These are phyloP conservation scores for Aspergillus nomiae DNA, from an alignment of 2,329 filamentous ascomycete species.

Conservation along the genomic window DNA sequence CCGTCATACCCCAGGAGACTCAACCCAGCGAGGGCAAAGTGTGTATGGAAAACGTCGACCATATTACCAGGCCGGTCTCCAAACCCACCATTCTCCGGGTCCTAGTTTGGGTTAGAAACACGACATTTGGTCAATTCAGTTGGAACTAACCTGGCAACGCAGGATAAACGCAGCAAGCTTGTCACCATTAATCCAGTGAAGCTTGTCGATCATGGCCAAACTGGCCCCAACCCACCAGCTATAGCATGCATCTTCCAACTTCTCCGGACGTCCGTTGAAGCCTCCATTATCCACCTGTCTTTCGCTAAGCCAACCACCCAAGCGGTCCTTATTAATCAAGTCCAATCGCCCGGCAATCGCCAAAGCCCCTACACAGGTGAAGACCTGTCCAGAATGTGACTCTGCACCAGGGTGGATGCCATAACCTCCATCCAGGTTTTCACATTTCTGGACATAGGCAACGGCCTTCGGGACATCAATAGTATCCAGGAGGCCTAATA, in stretches of 20 bases:
- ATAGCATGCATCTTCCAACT: constrained; percentile 95
- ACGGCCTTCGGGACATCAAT: constrained; percentile 82
- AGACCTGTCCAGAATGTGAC: constrained; percentile 93
- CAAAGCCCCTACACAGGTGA: constrained; percentile 87
- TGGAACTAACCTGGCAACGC: constrained; percentile 66
- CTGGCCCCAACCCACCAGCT: constrained; percentile 98
- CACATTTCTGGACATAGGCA: constrained; percentile 75
- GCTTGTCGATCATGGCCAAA: constrained; percentile 80
- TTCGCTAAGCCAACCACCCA: constrained; percentile 91
- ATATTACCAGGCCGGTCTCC: constrained; percentile 89
- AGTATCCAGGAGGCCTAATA: constrained; percentile 71
- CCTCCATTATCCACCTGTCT: constrained; percentile 85
- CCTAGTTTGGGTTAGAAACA: constrained; percentile 46
- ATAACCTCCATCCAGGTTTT: constrained; percentile 94
- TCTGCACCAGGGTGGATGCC: constrained; percentile 88
- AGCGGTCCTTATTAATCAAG: constrained; percentile 75
- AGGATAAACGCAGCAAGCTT: constrained; percentile 82
- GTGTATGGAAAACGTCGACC: constrained; percentile 96
- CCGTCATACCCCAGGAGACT: constrained; percentile 79
- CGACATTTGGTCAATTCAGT: not conserved
- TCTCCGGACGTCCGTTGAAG: constrained; percentile 91
- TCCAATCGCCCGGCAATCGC: constrained; percentile 81
- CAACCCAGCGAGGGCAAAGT: constrained; percentile 84
- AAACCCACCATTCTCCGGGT: constrained; percentile 79
- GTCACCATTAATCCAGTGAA: constrained; percentile 89